These are phyloP conservation scores for Hebeloma cylindrosporum DNA, from an alignment of 768 basidiomycete genomes.

Conservation along the genomic window DNA sequence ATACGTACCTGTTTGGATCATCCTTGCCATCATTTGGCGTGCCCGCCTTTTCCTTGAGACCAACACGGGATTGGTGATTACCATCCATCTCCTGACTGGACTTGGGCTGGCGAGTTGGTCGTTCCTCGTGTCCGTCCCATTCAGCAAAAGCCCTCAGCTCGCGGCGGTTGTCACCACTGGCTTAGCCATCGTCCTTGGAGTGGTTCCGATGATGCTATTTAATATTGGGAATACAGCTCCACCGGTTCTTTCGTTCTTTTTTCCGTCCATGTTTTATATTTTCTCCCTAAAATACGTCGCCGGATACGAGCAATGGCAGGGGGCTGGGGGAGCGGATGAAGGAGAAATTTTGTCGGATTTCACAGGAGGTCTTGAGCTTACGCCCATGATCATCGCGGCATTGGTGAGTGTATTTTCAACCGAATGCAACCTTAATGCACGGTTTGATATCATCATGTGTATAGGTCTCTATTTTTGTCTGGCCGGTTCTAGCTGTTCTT, in stretches of 20 bases:
- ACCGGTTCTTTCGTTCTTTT: constrained; percentile 58
- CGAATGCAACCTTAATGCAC: not conserved
- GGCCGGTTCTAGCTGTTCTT: constrained; percentile 66
- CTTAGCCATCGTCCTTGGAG: constrained; percentile 56
- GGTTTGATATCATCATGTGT: not conserved
- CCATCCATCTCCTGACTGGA: constrained; percentile 65
- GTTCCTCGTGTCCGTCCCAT: constrained; percentile 66
- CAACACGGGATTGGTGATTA: constrained; percentile 56
- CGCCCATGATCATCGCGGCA: constrained; percentile 63
- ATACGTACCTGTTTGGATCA: constrained; percentile 77
- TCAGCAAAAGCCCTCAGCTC: constrained; percentile 71
- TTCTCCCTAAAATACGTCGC: constrained; percentile 67
- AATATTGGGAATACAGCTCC: constrained; percentile 44
- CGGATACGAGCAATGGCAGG: constrained; percentile 74
- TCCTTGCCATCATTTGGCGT: constrained; percentile 67
- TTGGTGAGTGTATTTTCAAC: constrained; percentile 43
- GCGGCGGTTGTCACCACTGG: constrained; percentile 69
- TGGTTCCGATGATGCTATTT: constrained; percentile 52
- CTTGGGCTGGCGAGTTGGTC: constrained; percentile 69
- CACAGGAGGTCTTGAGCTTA: constrained; percentile 48
- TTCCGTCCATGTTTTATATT: constrained; percentile 72
- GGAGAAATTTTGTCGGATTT: constrained; percentile 60
- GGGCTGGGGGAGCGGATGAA: constrained; percentile 48
- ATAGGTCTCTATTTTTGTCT: constrained; percentile 71
- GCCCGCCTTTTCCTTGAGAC: constrained; percentile 62